These are phyloP conservation scores for Nemania sp. DNA, from an alignment of 2,329 filamentous ascomycete species.

Conservation along the genomic window DNA sequence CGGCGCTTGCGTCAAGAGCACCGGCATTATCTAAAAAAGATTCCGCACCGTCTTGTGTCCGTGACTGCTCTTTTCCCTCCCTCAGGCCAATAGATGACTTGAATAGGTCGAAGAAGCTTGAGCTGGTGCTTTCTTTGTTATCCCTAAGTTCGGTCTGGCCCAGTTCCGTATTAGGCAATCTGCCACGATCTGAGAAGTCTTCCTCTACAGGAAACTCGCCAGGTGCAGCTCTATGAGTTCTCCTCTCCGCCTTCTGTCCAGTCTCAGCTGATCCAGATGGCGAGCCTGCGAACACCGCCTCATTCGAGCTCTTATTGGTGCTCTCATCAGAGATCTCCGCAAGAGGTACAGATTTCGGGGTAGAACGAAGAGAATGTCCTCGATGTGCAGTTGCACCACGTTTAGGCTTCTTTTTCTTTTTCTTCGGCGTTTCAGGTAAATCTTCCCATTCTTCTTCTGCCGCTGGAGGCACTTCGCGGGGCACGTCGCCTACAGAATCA, in stretches of 20 bases:
- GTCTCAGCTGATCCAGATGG: slow-evolving; percentile 32
- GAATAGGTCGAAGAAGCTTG: slow-evolving; percentile 56
- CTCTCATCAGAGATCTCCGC: slow-evolving; percentile 46
- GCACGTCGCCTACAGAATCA: slow-evolving; percentile 40
- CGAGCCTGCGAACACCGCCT: slow-evolving; percentile 32
- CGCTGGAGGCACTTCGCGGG: slow-evolving; percentile 31
- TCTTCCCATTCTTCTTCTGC: slow-evolving; percentile 45
- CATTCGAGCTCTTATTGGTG: slow-evolving; percentile 41
- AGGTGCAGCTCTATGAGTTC: slow-evolving; percentile 45
- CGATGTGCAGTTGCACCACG: slow-evolving; percentile 34
- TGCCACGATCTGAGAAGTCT: slow-evolving; percentile 39
- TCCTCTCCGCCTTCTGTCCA: slow-evolving; percentile 43
- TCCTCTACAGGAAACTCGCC: slow-evolving; percentile 41
- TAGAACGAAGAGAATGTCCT: slow-evolving; percentile 33
- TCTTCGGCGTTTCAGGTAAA: slow-evolving; percentile 42
- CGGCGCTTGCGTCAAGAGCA: slow-evolving; percentile 72
- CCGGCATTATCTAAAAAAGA: slow-evolving; percentile 76
- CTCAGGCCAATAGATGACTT: slow-evolving; percentile 47
- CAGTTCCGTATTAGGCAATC: neutral
- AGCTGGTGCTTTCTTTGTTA: slow-evolving; percentile 46
- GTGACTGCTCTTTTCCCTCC: slow-evolving; percentile 40
- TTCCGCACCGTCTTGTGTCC: slow-evolving; percentile 41
- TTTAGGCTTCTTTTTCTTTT: slow-evolving; percentile 44
- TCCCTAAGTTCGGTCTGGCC: slow-evolving; percentile 36
- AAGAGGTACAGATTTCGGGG: slow-evolving; percentile 40